Evolutionary conservation across 2,329 filamentous ascomycete genomes (phyloP).

Genomic region (Exophiala aquamarina): DNA sequence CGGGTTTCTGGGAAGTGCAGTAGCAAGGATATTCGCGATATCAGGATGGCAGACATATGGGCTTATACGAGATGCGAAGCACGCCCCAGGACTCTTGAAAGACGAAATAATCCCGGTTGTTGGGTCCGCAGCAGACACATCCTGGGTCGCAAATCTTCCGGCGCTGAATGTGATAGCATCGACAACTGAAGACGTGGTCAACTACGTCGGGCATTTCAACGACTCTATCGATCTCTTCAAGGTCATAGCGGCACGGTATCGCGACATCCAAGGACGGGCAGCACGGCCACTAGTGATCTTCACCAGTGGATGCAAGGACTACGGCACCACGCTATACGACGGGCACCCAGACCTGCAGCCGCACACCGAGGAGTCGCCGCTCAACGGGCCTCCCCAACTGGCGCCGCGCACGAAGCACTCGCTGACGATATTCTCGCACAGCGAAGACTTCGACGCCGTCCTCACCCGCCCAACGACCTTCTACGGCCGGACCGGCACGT

Average conservation of each 20-base stretch:
- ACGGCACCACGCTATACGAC: slow-evolving; percentile 32
- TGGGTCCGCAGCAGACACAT: neutral
- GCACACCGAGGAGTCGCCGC: too few species aligned
- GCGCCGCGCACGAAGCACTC: slow-evolving; percentile 35
- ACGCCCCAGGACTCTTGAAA: neutral
- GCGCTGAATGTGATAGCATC: slow-evolving; percentile 44
- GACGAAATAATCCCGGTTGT: slow-evolving; percentile 3
- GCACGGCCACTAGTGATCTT: slow-evolving; percentile 42
- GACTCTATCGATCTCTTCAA: slow-evolving; percentile 38
- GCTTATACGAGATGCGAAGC: slow-evolving; percentile 38
- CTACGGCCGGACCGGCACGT: slow-evolving; percentile 47
- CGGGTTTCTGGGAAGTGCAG: slow-evolving; percentile 49
- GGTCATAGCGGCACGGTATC: slow-evolving; percentile 35
- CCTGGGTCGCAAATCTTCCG: neutral
- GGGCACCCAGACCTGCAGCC: too few species aligned
- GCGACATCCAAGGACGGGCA: slow-evolving; percentile 24
- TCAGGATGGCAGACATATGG: slow-evolving; percentile 48
- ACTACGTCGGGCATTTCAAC: slow-evolving; percentile 42
- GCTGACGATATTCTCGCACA: slow-evolving; percentile 38
- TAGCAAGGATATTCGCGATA: slow-evolving; percentile 46
- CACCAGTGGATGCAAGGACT: slow-evolving; percentile 52
- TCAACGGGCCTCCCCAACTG: slow-evolving; percentile 23
- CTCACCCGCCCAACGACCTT: slow-evolving; percentile 48
- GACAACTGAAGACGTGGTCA: slow-evolving; percentile 41
- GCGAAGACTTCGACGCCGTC: slow-evolving; percentile 42